Percentiles rank a stretch among this genome's conserved stretches.
phyloP scores from a whole-genome alignment of 352 stramenopile genomes.

The Phytophthora cryptogea region DNA sequence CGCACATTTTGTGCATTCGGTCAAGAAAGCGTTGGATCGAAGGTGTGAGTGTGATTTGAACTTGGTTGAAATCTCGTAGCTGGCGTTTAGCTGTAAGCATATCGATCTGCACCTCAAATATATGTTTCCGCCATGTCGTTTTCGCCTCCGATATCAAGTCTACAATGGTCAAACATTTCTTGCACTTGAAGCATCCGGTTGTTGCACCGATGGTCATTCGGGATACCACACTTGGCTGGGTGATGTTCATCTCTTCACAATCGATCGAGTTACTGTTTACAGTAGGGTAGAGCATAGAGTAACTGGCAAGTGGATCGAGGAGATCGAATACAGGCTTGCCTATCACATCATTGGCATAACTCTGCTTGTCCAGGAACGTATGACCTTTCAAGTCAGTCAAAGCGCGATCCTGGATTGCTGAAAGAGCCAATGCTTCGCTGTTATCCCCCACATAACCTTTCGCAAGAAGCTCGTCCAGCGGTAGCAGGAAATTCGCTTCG shows the following conservation, averaged over 20 bases:
- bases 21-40: conserved; percentile 39
- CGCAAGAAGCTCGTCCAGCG: conserved; percentile 39
- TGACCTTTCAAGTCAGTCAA: conserved; percentile 33
- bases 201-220: conserved; percentile 59
- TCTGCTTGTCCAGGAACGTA: conserved; percentile 56
- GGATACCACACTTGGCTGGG: conserved; percentile 35
- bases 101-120: conserved; percentile 64
- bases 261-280: conserved; percentile 31
- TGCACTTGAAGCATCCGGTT: conserved; percentile 72
- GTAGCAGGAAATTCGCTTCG: conserved; percentile 36
- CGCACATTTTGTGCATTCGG: conserved; percentile 36
- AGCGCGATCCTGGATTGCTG: conserved; percentile 34
- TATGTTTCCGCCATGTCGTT: conserved; percentile 46
- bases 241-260: conserved; percentile 57
- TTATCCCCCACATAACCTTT: conserved; percentile 11
- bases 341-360: conserved; percentile 35
- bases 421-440: conserved; percentile 16
- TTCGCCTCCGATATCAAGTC: conserved; percentile 36
- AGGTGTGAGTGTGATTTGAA: conserved; percentile 22
- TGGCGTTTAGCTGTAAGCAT: conserved; percentile 47
- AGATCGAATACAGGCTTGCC: conserved; percentile 48
- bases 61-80: conserved; percentile 42
- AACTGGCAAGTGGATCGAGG: conserved; percentile 37
- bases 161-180: conserved; percentile 47
- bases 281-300: conserved; percentile 59